Conservation (phyloP, 2,329 filamentous ascomycete genomes). For the Ophiostoma sp. region DNA sequence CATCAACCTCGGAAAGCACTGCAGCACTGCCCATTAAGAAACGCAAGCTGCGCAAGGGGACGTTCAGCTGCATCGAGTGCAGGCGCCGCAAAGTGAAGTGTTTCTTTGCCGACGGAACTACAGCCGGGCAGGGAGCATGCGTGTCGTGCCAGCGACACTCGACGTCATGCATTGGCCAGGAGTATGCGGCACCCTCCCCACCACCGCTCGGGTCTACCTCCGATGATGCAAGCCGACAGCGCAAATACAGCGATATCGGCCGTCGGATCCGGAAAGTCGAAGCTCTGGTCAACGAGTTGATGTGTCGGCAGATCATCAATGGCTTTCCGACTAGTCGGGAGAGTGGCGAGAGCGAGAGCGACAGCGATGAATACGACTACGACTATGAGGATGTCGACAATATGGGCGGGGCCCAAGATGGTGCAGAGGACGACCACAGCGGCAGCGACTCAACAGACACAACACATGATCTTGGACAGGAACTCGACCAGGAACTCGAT, state of each 20-base stretch:
- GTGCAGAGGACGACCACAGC: neutral
- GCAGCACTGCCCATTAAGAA: constrained; percentile 6
- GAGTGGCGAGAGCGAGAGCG: neutral
- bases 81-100: constrained; percentile 47
- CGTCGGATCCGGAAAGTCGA: constrained; percentile 34
- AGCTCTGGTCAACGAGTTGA: constrained; percentile 35
- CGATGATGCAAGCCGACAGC: constrained; percentile 20
- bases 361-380: too few relatives aligned
- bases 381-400: neutral
- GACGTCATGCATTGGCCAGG: constrained; percentile 43
- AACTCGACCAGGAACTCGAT: neutral
- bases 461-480: neutral
- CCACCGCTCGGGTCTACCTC: neutral
- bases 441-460: neutral
- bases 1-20: neutral
- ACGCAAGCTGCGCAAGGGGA: constrained; percentile 45
- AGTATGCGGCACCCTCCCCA: constrained; percentile 31
- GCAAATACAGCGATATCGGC: constrained; percentile 14
- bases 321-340: neutral
- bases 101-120: constrained; percentile 33
- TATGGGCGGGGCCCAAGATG: neutral
- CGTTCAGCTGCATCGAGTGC: constrained; percentile 53
- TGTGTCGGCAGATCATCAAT: constrained; percentile 23
- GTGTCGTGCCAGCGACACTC: constrained; percentile 42
- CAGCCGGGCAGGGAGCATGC: constrained; percentile 34